These are phyloP conservation scores for Solanum piurae DNA, from an alignment of 257 asterid species.

Conservation along the genomic window DNA sequence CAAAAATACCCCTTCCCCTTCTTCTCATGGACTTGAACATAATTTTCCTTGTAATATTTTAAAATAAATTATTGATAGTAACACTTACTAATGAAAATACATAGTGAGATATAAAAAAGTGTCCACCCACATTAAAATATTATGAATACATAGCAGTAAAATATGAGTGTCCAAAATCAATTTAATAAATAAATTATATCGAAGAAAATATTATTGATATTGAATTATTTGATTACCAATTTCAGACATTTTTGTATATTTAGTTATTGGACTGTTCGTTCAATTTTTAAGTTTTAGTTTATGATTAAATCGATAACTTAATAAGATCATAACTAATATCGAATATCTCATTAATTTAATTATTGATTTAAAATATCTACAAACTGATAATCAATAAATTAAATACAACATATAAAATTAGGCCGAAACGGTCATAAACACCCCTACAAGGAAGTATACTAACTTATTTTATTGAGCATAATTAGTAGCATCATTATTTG, in stretches of 20 bases:
- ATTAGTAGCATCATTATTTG: not conserved
- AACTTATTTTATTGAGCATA: not conserved
- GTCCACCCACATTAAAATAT: not conserved
- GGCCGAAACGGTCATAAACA: too few species aligned
- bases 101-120: not conserved
- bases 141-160: not conserved
- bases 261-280: not conserved
- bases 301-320: not conserved
- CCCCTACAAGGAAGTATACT: not conserved
- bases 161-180: not conserved
- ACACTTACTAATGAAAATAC: not conserved
- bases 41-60: not conserved
- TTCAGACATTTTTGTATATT: not conserved
- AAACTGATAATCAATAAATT: too few species aligned
- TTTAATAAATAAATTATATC: too few species aligned
- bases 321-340: not conserved
- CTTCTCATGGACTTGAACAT: not conserved
- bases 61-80: not conserved
- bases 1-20: not conserved
- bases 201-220: not conserved
- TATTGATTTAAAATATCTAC: too few species aligned
- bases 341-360: too few species aligned
- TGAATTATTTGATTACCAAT: not conserved
- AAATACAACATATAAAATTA: too few species aligned
- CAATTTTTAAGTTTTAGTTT: not conserved